phyloP scores from a whole-genome alignment of 495 filamentous ascomycete genomes.

The Delitschia confertaspora region DNA sequence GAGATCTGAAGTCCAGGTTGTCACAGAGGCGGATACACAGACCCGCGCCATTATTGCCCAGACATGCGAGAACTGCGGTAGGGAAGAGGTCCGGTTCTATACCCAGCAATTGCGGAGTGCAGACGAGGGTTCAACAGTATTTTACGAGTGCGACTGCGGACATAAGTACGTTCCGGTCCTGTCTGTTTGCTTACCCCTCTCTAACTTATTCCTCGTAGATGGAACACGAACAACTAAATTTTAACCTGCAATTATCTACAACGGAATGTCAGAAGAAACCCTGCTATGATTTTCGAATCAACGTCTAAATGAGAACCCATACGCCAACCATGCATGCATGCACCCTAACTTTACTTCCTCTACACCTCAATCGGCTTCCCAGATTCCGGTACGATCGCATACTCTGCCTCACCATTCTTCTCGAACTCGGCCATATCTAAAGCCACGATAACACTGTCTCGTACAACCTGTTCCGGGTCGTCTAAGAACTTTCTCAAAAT shows the following conservation, averaged over 20 bases:
- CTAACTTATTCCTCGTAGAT: slow-evolving; percentile 43
- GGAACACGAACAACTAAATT: slow-evolving; percentile 53
- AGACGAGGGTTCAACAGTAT: slow-evolving; percentile 88
- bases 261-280: too few relatives aligned
- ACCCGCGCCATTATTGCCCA: slow-evolving; percentile 63
- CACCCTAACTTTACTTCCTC: background rate
- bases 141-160: slow-evolving; percentile 74
- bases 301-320: too few relatives aligned
- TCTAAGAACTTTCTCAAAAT: slow-evolving; percentile 74
- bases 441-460: slow-evolving; percentile 89
- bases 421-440: slow-evolving; percentile 98
- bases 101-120: slow-evolving; percentile 82
- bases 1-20: slow-evolving; percentile 71
- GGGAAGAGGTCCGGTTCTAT: slow-evolving; percentile 74
- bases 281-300: too few relatives aligned
- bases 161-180: slow-evolving; percentile 56
- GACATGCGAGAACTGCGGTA: slow-evolving; percentile 72
- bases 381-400: slow-evolving; percentile 70
- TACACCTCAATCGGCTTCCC: slow-evolving; percentile 12
- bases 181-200: background rate
- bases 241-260: too few relatives aligned
- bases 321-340: slow-evolving; percentile 12
- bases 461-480: slow-evolving; percentile 84
- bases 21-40: slow-evolving; percentile 68
- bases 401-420: slow-evolving; percentile 78